These are phyloP conservation scores for Adiantum capillusveneris DNA, from an alignment of 75 land plant genomes.

Conservation along the genomic window DNA sequence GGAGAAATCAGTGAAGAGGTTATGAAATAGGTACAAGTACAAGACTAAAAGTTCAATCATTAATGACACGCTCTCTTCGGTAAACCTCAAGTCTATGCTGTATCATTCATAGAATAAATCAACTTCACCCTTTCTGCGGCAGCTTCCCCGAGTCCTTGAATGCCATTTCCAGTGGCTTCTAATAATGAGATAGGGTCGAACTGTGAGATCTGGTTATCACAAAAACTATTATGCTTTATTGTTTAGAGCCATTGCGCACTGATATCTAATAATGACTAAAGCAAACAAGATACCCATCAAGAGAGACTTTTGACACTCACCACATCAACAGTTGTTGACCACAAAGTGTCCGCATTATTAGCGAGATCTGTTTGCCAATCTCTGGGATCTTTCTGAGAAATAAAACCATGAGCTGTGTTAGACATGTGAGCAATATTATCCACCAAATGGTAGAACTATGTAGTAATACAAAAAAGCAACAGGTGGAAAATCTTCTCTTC, in stretches of 20 bases:
- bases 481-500: too few species aligned
- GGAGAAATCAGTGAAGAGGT: constrained; percentile 6
- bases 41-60: too few species aligned
- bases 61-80: too few species aligned
- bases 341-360: not conserved
- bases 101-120: not conserved
- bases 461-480: too few species aligned
- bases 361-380: constrained; percentile 14
- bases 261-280: not conserved
- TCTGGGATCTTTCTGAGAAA: constrained; percentile 17
- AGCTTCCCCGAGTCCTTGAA: constrained; percentile 16
- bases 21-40: too few species aligned
- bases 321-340: constrained; percentile 18
- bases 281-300: not conserved
- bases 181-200: constrained; percentile 10
- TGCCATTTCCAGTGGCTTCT: constrained; percentile 10
- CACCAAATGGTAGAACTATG: too few species aligned
- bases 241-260: too few species aligned
- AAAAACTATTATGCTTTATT: too few species aligned
- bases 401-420: too few species aligned
- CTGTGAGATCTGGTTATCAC: constrained; percentile 14
- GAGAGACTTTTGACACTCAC: not conserved
- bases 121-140: constrained; percentile 23
- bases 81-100: too few species aligned
- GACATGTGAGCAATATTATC: too few species aligned